Percentiles rank a stretch among this genome's conserved stretches.
phyloP scores from a whole-genome alignment of 305 asterid genomes.

The Withania somnifera region DNA sequence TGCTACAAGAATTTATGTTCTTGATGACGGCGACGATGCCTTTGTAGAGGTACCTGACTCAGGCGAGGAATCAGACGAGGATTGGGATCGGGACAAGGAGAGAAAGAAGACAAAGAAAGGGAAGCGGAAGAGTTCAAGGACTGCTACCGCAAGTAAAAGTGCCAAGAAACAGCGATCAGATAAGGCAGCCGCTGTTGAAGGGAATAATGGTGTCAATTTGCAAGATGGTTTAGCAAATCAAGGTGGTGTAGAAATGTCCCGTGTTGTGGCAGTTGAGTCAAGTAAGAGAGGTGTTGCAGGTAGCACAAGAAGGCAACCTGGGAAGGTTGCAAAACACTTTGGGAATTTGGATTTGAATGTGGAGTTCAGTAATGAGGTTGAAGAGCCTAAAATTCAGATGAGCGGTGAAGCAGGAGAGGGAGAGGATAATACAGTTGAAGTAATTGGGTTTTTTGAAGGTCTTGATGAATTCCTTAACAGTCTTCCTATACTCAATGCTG shows the following conservation, averaged over 20 bases:
- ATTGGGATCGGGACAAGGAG: constrained; percentile 33
- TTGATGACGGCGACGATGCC: constrained; percentile 52
- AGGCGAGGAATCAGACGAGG: constrained; percentile 54
- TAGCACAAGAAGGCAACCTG: constrained; percentile 59
- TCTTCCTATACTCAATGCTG: constrained; percentile 84
- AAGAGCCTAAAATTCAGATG: too few relatives aligned
- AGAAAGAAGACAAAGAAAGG: constrained; percentile 30
- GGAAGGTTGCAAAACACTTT: constrained; percentile 29
- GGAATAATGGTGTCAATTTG: constrained; percentile 6
- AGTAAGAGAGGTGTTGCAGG: constrained; percentile 37
- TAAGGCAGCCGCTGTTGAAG: constrained; percentile 35
- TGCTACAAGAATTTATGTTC: constrained; percentile 6
- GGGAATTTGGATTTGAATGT: constrained; percentile 85
- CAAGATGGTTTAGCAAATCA: constrained; percentile 33
- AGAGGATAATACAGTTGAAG: constrained; percentile 80
- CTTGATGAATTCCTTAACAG: constrained; percentile 91
- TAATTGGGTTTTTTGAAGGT: constrained; percentile 91
- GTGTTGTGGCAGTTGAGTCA: constrained; percentile 26
- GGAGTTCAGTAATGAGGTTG: constrained; percentile 81
- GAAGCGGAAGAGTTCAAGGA: constrained; percentile 30
- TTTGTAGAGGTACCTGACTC: constrained; percentile 57
- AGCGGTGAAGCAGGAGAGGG: constrained; percentile 56
- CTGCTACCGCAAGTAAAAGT: constrained; percentile 22
- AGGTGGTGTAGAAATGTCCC: constrained; percentile 31
- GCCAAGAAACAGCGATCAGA: constrained; percentile 32